phyloP scores from a whole-genome alignment of 768 basidiomycete genomes.

The Candolleomyces aberdarensis region DNA sequence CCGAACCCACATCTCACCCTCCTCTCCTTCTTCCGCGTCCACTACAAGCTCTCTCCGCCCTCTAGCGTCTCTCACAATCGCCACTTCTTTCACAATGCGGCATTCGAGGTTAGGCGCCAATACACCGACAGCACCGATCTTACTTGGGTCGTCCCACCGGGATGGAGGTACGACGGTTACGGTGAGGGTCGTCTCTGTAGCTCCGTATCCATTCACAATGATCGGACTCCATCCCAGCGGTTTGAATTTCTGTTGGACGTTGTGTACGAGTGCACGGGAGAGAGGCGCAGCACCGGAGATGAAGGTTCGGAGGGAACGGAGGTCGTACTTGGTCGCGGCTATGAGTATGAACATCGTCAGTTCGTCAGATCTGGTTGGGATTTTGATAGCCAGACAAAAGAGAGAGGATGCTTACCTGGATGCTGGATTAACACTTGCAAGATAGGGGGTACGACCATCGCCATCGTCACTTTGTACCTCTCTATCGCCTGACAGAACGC shows the following conservation, averaged over 20 bases:
- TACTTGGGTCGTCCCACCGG: conserved; percentile 24
- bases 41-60: not conserved
- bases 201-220: conserved; percentile 38
- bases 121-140: conserved; percentile 53
- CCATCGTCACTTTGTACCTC: conserved; percentile 44
- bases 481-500: conserved; percentile 51
- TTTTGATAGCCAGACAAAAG: too few relatives aligned
- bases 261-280: conserved; percentile 43
- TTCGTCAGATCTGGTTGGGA: too few relatives aligned
- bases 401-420: conserved; percentile 21
- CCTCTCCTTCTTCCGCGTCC: conserved; percentile 36
- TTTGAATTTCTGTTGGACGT: conserved; percentile 31
- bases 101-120: conserved; percentile 60
- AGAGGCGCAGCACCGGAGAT: conserved; percentile 67
- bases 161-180: conserved; percentile 38
- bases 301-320: conserved; percentile 44
- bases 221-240: conserved; percentile 7
- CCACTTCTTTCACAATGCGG: conserved; percentile 45
- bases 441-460: conserved; percentile 62
- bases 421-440: conserved; percentile 55
- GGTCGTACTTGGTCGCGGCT: conserved; percentile 47
- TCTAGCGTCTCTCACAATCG: conserved; percentile 2
- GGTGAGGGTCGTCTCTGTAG: conserved; percentile 63
- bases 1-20: conserved; percentile 68
- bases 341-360: too few relatives aligned